These are phyloP conservation scores for Galeopsis tetrahit DNA, from an alignment of 257 asterid genomes.

Conservation along the genomic window DNA sequence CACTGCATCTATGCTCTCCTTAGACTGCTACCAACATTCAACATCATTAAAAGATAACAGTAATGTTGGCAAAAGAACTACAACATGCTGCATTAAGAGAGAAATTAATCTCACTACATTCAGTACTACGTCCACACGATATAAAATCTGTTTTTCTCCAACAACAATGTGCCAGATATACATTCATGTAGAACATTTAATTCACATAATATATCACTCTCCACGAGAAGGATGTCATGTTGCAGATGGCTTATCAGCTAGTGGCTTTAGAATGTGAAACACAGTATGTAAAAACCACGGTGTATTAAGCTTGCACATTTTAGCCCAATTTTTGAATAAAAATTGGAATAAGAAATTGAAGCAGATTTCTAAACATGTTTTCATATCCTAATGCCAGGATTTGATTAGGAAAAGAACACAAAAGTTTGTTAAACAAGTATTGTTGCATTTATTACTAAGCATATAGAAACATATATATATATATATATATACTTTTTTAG, in stretches of 20 bases:
- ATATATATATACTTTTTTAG: neutral
- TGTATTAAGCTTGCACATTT: neutral
- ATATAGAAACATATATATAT: neutral
- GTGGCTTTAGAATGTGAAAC: neutral
- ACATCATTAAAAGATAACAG: neutral
- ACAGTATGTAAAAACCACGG: neutral
- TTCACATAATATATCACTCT: neutral
- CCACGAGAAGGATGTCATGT: neutral
- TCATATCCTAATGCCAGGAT: neutral
- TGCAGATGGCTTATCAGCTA: neutral
- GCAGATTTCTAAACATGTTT: neutral
- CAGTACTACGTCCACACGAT: neutral
- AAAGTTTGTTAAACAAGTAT: neutral
- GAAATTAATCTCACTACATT: neutral
- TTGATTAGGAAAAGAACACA: neutral
- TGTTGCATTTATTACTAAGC: neutral
- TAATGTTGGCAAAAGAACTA: constrained; percentile 9
- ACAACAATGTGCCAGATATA: neutral
- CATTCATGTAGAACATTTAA: neutral
- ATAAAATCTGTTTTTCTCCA: neutral
- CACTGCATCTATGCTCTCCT: constrained; percentile 88
- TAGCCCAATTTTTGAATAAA: neutral
- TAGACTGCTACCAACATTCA: constrained; percentile 51
- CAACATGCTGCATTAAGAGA: neutral
- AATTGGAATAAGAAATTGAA: neutral